Conservation (phyloP, 2,329 filamentous ascomycete genomes). For the Macrophomina phaseolina region DNA sequence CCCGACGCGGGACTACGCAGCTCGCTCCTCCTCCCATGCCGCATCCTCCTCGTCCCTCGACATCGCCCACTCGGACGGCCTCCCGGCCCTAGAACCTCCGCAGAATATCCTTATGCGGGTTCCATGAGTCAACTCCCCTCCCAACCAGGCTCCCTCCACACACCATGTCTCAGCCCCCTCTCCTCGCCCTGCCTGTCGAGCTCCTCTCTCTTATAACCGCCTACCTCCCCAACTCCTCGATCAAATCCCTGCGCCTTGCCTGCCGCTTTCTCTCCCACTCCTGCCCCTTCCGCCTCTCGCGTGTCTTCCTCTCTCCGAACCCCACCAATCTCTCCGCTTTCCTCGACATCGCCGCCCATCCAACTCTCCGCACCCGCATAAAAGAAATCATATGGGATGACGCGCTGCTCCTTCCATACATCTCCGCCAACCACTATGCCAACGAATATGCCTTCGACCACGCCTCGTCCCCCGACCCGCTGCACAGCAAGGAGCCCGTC, state of each 20-base stretch:
- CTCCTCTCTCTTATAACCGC: not conserved
- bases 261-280: not conserved
- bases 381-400: conserved; percentile 52
- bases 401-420: conserved; percentile 35
- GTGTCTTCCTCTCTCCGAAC: conserved; percentile 51
- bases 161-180: not conserved
- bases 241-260: not conserved
- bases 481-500: not conserved
- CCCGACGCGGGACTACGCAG: too few species aligned
- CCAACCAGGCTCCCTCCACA: too few species aligned
- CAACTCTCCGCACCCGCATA: conserved; percentile 39
- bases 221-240: not conserved
- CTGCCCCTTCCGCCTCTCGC: conserved; percentile 36
- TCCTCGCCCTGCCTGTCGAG: not conserved
- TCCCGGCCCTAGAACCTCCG: not conserved
- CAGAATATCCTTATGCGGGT: not conserved
- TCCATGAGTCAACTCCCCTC: not conserved
- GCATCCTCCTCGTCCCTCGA: not conserved
- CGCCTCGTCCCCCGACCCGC: not conserved
- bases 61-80: not conserved
- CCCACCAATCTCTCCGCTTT: conserved; percentile 47
- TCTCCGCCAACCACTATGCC: conserved; percentile 29
- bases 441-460: not conserved
- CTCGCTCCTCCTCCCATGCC: not conserved
- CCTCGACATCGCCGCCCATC: conserved; percentile 45